A percentile compares a stretch with the other conserved stretches of the same genome.
phyloP scores from a whole-genome alignment of 2,329 filamentous ascomycete species.

The Colletotrichum sp. region DNA sequence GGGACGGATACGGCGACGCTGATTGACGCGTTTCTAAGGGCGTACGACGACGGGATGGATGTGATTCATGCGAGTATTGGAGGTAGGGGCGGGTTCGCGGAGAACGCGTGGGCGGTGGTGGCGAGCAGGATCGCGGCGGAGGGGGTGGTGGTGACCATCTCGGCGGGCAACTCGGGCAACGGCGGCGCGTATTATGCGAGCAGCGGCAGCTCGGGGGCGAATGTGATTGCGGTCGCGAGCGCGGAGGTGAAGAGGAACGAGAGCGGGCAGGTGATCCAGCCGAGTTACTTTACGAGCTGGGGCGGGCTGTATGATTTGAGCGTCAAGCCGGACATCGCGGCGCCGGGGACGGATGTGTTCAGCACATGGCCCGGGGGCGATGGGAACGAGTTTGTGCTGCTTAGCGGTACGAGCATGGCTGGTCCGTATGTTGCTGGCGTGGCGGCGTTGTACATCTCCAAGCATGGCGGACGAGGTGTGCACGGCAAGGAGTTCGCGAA shows the following conservation, averaged over 20 bases:
- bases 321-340: conserved; percentile 47
- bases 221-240: conserved; percentile 45
- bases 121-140: conserved; percentile 44
- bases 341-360: conserved; percentile 44
- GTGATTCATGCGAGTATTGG: conserved; percentile 31
- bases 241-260: conserved; percentile 26
- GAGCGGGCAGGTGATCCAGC: conserved; percentile 1
- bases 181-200: conserved; percentile 43
- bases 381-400: conserved; percentile 38
- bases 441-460: conserved; percentile 39
- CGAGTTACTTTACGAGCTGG: conserved; percentile 46
- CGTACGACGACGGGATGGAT: conserved; percentile 33
- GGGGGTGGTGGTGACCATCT: conserved; percentile 46
- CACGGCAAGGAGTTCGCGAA: conserved; percentile 37
- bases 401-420: conserved; percentile 56
- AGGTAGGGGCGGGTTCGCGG: conserved; percentile 29
- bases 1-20: conserved; percentile 16
- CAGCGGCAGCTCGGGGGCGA: conserved; percentile 40
- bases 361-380: conserved; percentile 37
- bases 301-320: conserved; percentile 31
- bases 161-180: conserved; percentile 45
- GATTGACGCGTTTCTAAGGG: conserved; percentile 27
- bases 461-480: conserved; percentile 32
- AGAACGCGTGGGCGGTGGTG: conserved; percentile 41
- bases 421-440: conserved; percentile 50